A percentile compares a stretch with the other conserved stretches of the same genome.
Evolutionary conservation across 1,284 basidiomycete species (phyloP).

Genomic region (Ustilago shanxiensis): DNA sequence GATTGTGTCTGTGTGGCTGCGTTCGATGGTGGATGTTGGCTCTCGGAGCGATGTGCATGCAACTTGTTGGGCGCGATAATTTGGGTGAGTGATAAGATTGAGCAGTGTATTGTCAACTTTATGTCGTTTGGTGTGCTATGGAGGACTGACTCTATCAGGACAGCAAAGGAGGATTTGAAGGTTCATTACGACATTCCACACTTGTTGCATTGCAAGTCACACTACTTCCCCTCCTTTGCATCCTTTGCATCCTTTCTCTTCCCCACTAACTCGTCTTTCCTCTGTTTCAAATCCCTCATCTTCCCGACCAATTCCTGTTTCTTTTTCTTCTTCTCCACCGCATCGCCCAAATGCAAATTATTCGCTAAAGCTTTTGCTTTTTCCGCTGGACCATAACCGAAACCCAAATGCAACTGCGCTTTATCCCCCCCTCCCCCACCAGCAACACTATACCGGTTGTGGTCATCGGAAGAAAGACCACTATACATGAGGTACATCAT

Average conservation of each 20-base stretch:
- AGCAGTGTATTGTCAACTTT: too few relatives aligned
- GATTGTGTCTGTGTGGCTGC: too few relatives aligned
- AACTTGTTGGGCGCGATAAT: too few relatives aligned
- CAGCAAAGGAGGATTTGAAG: too few relatives aligned
- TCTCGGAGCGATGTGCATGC: too few relatives aligned
- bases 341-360: slow-evolving; percentile 50
- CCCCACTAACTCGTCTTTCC: not conserved
- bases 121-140: too few relatives aligned
- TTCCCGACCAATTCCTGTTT: slow-evolving; percentile 9
- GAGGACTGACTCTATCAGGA: too few relatives aligned
- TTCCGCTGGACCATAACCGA: slow-evolving; percentile 47
- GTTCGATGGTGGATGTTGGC: too few relatives aligned
- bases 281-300: slow-evolving; percentile 5
- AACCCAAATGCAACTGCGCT: slow-evolving; percentile 46
- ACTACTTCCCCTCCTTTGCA: too few relatives aligned
- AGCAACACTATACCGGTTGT: not conserved
- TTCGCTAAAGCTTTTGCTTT: slow-evolving; percentile 52
- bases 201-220: too few relatives aligned
- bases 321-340: slow-evolving; percentile 40
- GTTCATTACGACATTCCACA: too few relatives aligned
- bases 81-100: too few relatives aligned
- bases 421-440: slow-evolving; percentile 11
- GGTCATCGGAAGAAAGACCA: slow-evolving; percentile 41
- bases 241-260: not conserved
- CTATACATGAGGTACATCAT: slow-evolving; percentile 71